Conservation (phyloP, 2,329 filamentous ascomycete species). For the Neopestalotiopsis rosae region DNA sequence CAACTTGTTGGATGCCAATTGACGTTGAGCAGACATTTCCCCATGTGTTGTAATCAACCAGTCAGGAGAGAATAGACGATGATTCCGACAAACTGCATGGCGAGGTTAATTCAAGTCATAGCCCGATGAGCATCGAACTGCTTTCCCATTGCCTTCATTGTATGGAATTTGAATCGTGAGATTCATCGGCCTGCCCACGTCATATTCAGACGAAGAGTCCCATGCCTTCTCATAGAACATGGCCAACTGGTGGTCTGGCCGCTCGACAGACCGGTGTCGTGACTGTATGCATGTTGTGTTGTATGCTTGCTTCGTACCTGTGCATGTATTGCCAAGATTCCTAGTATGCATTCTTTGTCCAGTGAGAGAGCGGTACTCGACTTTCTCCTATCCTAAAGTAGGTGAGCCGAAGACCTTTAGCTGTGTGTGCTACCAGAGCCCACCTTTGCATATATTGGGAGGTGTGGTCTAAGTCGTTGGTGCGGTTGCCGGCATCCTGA, state of each 20-base stretch:
- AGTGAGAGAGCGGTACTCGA: not conserved
- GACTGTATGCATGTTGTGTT: not conserved
- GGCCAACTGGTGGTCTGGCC: not conserved
- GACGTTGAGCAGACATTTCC: not conserved
- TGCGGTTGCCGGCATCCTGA: slow-evolving; percentile 1
- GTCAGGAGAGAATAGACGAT: not conserved
- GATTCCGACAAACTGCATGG: not conserved
- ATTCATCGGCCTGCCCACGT: not conserved
- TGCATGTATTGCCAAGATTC: not conserved
- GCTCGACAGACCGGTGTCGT: not conserved
- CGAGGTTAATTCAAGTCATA: not conserved
- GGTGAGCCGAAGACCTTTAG: not conserved
- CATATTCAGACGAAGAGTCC: not conserved
- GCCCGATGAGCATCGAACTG: not conserved
- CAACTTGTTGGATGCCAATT: not conserved
- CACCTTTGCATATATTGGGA: not conserved
- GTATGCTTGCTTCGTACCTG: not conserved
- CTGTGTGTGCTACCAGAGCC: not conserved
- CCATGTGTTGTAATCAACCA: not conserved
- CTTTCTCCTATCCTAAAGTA: not conserved
- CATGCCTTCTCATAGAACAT: not conserved
- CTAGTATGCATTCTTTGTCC: not conserved
- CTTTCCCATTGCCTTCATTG: not conserved
- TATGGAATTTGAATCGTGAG: not conserved
- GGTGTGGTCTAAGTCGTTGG: not conserved